Evolutionary conservation across 495 filamentous ascomycete genomes (phyloP).

Genomic region (Aspergillus sparsus): DNA sequence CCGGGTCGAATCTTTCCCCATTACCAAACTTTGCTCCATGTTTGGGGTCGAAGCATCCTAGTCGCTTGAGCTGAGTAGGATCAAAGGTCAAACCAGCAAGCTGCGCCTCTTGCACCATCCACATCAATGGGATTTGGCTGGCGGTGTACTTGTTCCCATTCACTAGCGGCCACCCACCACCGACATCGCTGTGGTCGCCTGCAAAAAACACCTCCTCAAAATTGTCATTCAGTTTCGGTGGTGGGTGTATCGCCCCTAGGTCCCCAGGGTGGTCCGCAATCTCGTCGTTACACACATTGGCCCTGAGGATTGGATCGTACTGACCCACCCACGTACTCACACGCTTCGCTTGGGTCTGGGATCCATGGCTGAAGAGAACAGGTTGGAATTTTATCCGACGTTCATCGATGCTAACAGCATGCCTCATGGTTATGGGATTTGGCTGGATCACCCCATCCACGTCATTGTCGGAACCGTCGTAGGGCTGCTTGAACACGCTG

Average conservation of each 20-base stretch:
- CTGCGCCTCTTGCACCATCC: conserved; percentile 79
- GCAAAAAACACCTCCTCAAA: conserved; percentile 71
- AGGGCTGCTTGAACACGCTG: conserved; percentile 29
- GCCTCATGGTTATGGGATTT: conserved; percentile 42
- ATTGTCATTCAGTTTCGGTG: conserved; percentile 10
- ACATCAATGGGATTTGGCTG: conserved; percentile 71
- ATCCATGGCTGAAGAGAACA: conserved; percentile 59
- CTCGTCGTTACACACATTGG: not conserved
- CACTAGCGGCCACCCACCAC: conserved; percentile 73
- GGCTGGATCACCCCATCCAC: conserved; percentile 10
- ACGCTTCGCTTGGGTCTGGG: conserved; percentile 46
- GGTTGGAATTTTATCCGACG: conserved; percentile 58
- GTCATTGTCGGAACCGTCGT: conserved; percentile 5
- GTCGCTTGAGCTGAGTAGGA: conserved; percentile 58
- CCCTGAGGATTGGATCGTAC: conserved; percentile 4
- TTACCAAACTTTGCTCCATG: too few species aligned
- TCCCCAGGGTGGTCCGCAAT: not conserved
- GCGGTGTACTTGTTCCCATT: conserved; percentile 50
- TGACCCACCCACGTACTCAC: conserved; percentile 18
- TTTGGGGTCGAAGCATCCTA: conserved; percentile 54
- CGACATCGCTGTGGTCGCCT: conserved; percentile 76
- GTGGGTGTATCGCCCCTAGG: not conserved
- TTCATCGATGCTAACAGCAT: conserved; percentile 70
- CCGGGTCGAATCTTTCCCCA: conserved; percentile 3
- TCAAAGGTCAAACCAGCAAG: conserved; percentile 70